phyloP scores from a whole-genome alignment of 768 basidiomycete species.

The Strobilomyces dryophilus region DNA sequence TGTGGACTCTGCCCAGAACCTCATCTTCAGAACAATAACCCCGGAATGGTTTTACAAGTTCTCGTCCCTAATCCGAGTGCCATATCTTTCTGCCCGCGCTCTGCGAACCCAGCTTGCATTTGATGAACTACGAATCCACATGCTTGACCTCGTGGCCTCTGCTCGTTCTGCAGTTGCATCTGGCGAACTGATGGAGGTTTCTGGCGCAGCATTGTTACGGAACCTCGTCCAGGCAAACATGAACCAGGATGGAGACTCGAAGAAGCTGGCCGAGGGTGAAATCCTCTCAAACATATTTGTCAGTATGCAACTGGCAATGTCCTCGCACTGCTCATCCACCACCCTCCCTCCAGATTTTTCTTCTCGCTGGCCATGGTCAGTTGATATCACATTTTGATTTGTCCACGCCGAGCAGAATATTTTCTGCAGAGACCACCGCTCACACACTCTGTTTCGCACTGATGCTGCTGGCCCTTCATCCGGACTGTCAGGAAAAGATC shows the following conservation, averaged over 20 bases:
- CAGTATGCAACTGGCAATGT: conserved; percentile 9
- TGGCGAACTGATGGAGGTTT: conserved; percentile 18
- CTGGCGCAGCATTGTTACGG: conserved; percentile 37
- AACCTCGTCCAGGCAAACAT: conserved; percentile 49
- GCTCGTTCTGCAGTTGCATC: conserved; percentile 35
- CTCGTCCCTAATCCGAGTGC: conserved; percentile 28
- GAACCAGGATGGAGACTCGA: conserved; percentile 27
- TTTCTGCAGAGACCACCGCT: conserved; percentile 43
- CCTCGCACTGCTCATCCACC: background rate
- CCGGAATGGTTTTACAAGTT: conserved; percentile 34
- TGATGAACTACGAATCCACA: conserved; percentile 36
- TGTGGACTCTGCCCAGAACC: conserved; percentile 10
- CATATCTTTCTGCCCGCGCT: conserved; percentile 33
- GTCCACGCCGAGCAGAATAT: background rate
- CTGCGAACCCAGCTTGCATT: conserved; percentile 30
- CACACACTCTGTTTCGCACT: conserved; percentile 43
- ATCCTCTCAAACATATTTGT: conserved; percentile 48
- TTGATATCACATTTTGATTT: background rate
- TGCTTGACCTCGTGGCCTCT: conserved; percentile 38
- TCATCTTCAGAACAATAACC: conserved; percentile 29
- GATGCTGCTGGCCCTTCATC: conserved; percentile 44
- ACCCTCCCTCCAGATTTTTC: conserved; percentile 34
- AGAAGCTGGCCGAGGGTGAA: conserved; percentile 41
- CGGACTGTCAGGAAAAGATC: conserved; percentile 44
- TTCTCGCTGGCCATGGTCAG: conserved; percentile 48